Evolutionary conservation across 257 asterid species (phyloP), one percentile per base, ranked within the genome.

Genomic region (Coffea eugenioides): DNA sequence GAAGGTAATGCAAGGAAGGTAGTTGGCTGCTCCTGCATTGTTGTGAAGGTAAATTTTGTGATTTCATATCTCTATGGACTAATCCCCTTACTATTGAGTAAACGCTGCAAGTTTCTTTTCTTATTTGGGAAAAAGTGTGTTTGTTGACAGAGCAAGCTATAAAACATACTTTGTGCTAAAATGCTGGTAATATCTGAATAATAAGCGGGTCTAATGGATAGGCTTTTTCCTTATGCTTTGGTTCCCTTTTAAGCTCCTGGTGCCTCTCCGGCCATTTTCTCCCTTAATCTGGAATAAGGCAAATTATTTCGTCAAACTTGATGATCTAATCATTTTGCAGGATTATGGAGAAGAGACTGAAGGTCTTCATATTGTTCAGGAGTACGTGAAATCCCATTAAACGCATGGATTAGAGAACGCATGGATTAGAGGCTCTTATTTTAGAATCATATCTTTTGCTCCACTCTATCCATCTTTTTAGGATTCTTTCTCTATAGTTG

Each of bases 1-100:
- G 98, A 88, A 83, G 97, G 94, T 7, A 92, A 92, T 79, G 96
- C 97, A 13, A 88, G 95, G 92, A 90, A 90, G 88, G 92, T 90
- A 15, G 93, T 88, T 21, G 97, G 97, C 14, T 89, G 92, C 49
- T 65, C 88, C 64, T 90, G 96, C 54, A 92, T 88, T 66, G 97
- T 92, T 9, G 97, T 92, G 82, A 86, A 92, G 97, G 97, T 92
- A 77, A 74, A 18, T 11, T 16, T 41, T 20, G 9, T 49, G 36
- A 12, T 25, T 51, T 71, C 13, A 51, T 64, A 73, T 85, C 77
- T 10, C 46, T 51, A 10, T 13, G 36, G 20, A 27, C 48, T 57
- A 57, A 59, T 59, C 23, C 66, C 66, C 31, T 59, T 59, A 54
- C 9, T 23, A 21, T 59, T 4, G 27, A 59, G 66, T 59, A 15